Base-by-base conservation (phyloP, 2,329 filamentous ascomycete species). In the Falciphora oryzae region DNA sequence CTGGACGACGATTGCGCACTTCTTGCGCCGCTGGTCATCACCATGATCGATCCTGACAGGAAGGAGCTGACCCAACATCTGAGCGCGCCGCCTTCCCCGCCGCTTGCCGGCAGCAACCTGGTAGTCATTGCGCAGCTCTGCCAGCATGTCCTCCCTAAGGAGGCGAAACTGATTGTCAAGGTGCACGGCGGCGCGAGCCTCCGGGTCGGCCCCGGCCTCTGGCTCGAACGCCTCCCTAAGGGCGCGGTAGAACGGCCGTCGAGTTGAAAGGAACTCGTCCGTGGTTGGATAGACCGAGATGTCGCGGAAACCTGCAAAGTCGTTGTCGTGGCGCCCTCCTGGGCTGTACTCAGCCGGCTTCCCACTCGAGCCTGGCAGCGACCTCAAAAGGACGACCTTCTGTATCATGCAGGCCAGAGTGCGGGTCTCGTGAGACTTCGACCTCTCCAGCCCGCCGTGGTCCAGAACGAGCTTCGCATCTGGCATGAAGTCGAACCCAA, bases 321-420 rank as follows among this genome's bases (percentile, higher is more conserved):
- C 90, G 64, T 93, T 93, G 72, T 93, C 88, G 67, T 93, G 89
- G 0, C 90, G 82, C 0, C 89, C 89, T 0, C 90, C 90, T 0
- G 88, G 82, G 18, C 53, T 70, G 38, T 72, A 63, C 7, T 61
- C 35, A 18, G 60, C 57, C 10, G 66, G 25, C 10, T 59, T 59
- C 16, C 56, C 13, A 29, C n/a, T 28, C 14, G 53, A 44, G 18
- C 2, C 61, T 18, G 57, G 63, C 38, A 8, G 25, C 58, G 31
- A 57, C 35, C 60, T 66, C 57, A 76, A 65, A 27, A 73, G 67
- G 6, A 81, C 63, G 1, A 75, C 68, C 56, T 78, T 79, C 38
- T 78, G 71, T 59, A 81, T 79, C 27, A 71, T 74, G 66, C 73
- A 71, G 11, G 69, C 71, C 7, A 73, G 25, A 22, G 59, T 69